These are phyloP conservation scores for Sherardia arvensis DNA, from an alignment of 257 asterid species.

Conservation along the genomic window DNA sequence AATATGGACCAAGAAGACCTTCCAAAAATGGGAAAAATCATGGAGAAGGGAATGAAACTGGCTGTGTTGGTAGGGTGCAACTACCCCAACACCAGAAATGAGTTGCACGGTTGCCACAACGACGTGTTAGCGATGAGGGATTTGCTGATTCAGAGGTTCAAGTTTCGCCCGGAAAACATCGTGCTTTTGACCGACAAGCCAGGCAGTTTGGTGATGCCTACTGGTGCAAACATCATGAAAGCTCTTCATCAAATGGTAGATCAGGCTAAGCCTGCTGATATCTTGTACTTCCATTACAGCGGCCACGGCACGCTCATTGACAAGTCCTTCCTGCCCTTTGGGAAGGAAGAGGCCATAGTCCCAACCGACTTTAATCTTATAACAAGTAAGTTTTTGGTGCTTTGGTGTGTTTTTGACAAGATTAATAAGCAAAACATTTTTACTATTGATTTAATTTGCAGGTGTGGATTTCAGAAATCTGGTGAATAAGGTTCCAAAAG, in stretches of 20 bases:
- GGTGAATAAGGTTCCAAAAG: conserved; percentile 59
- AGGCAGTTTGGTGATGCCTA: conserved; percentile 45
- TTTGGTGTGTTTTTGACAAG: too few species aligned
- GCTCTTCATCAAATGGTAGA: conserved; percentile 48
- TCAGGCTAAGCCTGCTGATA: conserved; percentile 46
- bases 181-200: conserved; percentile 53
- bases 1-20: background rate
- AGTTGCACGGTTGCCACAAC: conserved; percentile 69
- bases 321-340: conserved; percentile 20
- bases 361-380: conserved; percentile 72
- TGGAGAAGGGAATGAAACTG: conserved; percentile 45
- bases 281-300: conserved; percentile 60
- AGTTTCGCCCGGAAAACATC: conserved; percentile 26
- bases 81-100: conserved; percentile 53
- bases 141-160: conserved; percentile 41
- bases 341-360: conserved; percentile 63
- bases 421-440: too few species aligned
- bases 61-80: conserved; percentile 89
- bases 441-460: conserved; percentile 10
- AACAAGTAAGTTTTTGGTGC: conserved; percentile 45
- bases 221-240: conserved; percentile 60
- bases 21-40: background rate
- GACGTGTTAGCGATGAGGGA: conserved; percentile 57
- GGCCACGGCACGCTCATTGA: conserved; percentile 57
- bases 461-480: conserved; percentile 68